Base-by-base conservation (phyloP, 371 early-diverging fungal species). In the Mortierella sp. region DNA sequence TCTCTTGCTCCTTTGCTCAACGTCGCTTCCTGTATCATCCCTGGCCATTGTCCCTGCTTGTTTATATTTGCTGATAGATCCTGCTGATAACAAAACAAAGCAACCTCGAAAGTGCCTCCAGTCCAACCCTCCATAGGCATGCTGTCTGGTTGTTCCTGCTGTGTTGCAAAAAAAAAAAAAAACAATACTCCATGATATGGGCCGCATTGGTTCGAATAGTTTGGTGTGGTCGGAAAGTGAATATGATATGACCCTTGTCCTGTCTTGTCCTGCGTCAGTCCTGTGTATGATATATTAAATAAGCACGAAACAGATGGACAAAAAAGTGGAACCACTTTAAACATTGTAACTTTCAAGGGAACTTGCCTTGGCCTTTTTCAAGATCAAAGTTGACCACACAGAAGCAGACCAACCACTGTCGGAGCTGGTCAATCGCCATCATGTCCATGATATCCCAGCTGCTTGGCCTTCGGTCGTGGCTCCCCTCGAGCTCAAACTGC, bases 341-440 rank as follows among this genome's bases (percentile, higher is more conserved):
- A 24, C 60, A 60, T 60, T 35, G 32, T 35, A 29, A 58, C 58
- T 7, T 63, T 63, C 65, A 63, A 63, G 65, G 32, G 65, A 63
- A 35, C 82, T 87, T 90, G 92, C 94, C 94, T 91, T 96, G 98
- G 46, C 99, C 99, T 38, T 95, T 91, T 88, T 99, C 98, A 68
- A 97, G 91, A 91, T 99, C 99, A 93, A 99, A 99, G 82, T 97
- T 96, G 32, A 98, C 97, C 41, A 96, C 93, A 83, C 96, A 96
- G 83, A 98, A 96, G 72, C 96, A 95, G 51, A 97, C 88, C 56
- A 96, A 90, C 98, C 98, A 98, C 77, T 93, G 92, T 76, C 93
- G 92, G 76, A 97, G 92, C 58, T 85, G 87, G 43, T 87, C 88
- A 51, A 94, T 88, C 55, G 91, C 91, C 16, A 85, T 46, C 78